phyloP scores from a whole-genome alignment of 2,329 filamentous ascomycete genomes.

The Emergomyces pasteurianus region DNA sequence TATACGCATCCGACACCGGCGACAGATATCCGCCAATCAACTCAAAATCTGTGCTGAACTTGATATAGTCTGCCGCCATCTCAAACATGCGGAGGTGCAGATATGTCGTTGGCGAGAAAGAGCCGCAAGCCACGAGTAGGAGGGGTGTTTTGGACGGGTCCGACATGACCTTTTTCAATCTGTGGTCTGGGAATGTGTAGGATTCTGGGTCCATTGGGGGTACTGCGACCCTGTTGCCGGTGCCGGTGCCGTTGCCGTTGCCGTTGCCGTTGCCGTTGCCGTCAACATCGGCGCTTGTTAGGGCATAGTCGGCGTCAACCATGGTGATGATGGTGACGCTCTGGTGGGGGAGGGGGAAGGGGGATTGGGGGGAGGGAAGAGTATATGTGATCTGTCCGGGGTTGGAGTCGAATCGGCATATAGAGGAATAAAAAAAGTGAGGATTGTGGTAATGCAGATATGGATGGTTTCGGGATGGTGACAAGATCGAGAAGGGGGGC shows the following conservation, averaged over 20 bases:
- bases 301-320: neutral
- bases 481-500: neutral
- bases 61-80: slow-evolving; percentile 70
- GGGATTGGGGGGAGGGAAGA: neutral
- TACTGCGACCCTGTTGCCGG: neutral
- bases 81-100: slow-evolving; percentile 70
- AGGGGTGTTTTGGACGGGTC: slow-evolving; percentile 38
- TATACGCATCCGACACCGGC: slow-evolving; percentile 64
- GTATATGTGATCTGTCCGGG: neutral
- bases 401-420: neutral
- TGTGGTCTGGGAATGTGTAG: slow-evolving; percentile 34
- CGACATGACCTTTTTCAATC: slow-evolving; percentile 35
- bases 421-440: neutral
- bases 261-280: neutral
- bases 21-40: slow-evolving; percentile 76
- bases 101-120: slow-evolving; percentile 63
- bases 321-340: neutral
- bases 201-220: slow-evolving; percentile 20
- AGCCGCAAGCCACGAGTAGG: slow-evolving; percentile 39
- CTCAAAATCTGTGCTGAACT: slow-evolving; percentile 66
- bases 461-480: neutral
- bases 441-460: neutral
- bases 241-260: too few species aligned
- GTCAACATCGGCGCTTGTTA: neutral
- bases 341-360: neutral